Evolutionary conservation across 2,329 filamentous ascomycete species (phyloP).

Genomic region (Cladosporium halotolerans): DNA sequence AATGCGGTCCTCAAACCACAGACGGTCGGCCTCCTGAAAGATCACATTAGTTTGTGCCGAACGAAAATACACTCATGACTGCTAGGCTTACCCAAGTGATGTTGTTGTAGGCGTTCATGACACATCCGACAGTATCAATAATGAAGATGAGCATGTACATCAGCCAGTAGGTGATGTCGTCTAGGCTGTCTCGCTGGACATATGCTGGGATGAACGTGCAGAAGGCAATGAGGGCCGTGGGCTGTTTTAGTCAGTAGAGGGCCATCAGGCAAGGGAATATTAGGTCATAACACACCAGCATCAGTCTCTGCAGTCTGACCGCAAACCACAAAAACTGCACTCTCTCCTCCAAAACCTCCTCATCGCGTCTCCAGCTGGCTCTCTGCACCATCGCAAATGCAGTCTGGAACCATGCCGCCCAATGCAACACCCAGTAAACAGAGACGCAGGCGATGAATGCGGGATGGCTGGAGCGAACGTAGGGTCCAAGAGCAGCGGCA

Average conservation of each 20-base stretch:
- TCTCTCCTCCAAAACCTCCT: slow-evolving; percentile 26
- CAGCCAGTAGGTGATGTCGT: slow-evolving; percentile 30
- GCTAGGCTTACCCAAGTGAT: slow-evolving; percentile 25
- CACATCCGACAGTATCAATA: slow-evolving; percentile 28
- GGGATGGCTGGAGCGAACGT: slow-evolving; percentile 15
- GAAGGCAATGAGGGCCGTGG: slow-evolving; percentile 26
- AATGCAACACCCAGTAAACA: slow-evolving; percentile 24
- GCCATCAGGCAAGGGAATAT: no score
- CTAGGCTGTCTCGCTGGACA: slow-evolving; percentile 19
- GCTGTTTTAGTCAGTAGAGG: slow-evolving; percentile 13
- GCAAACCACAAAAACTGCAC: slow-evolving; percentile 28
- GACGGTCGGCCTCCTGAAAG: slow-evolving; percentile 9
- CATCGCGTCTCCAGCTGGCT: slow-evolving; percentile 30
- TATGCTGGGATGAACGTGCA: slow-evolving; percentile 30
- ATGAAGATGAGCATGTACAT: slow-evolving; percentile 31
- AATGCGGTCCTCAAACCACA: slow-evolving; percentile 13
- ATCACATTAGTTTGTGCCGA: neutral
- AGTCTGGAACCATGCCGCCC: slow-evolving; percentile 30
- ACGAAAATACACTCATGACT: no score
- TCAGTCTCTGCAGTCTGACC: slow-evolving; percentile 27
- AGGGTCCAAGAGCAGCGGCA: slow-evolving; percentile 21
- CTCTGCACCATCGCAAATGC: slow-evolving; percentile 28
- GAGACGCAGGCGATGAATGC: slow-evolving; percentile 23
- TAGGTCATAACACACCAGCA: slow-evolving; percentile 21
- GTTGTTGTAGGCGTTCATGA: slow-evolving; percentile 34